Percentiles rank a stretch among this genome's conserved stretches.
These are phyloP conservation scores for Austroboletus festivus DNA, from an alignment of 768 basidiomycete genomes.

Conservation along the genomic window DNA sequence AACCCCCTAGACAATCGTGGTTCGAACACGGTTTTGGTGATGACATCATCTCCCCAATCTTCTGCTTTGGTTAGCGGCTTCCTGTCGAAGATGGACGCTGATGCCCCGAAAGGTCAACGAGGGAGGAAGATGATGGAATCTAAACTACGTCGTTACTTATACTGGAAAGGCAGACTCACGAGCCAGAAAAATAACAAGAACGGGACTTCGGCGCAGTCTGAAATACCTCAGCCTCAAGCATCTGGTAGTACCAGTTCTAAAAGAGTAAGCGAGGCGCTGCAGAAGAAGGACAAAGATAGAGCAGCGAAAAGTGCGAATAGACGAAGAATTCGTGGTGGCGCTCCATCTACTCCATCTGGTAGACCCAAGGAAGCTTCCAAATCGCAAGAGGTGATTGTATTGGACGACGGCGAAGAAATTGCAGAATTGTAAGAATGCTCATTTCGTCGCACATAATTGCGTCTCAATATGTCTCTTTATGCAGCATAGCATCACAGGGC, in stretches of 20 bases:
- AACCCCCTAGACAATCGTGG: constrained; percentile 40
- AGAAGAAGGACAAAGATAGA: constrained; percentile 68
- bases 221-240: constrained; percentile 13
- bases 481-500: constrained; percentile 21
- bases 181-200: constrained; percentile 23
- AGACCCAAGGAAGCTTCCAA: constrained; percentile 9
- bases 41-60: constrained; percentile 79
- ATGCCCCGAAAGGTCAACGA: constrained; percentile 54
- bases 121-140: constrained; percentile 79
- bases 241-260: constrained; percentile 9
- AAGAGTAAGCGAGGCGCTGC: constrained; percentile 67
- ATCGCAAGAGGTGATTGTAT: constrained; percentile 8
- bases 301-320: constrained; percentile 60
- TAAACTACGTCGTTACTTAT: constrained; percentile 69
- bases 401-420: constrained; percentile 39
- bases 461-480: background rate
- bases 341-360: constrained; percentile 25
- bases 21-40: constrained; percentile 77
- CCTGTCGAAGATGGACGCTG: constrained; percentile 58
- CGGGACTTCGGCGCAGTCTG: background rate
- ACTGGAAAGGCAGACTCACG: constrained; percentile 65
- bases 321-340: constrained; percentile 76
- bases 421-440: constrained; percentile 53
- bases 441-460: background rate
- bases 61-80: constrained; percentile 77